phyloP scores from a whole-genome alignment of 164 flowering plant species.

The Vitis riparia region DNA sequence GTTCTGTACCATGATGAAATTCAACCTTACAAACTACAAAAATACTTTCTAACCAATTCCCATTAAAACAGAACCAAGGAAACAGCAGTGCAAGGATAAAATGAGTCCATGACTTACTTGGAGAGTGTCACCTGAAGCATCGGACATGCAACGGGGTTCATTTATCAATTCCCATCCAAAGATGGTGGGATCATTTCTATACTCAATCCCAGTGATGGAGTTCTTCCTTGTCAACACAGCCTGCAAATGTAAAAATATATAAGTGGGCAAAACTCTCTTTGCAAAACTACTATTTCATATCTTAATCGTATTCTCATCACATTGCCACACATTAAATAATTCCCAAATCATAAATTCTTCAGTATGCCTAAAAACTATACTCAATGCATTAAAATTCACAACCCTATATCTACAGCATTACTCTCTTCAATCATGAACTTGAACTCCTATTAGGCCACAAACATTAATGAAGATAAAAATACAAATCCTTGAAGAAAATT shows the following conservation, averaged over 20 bases:
- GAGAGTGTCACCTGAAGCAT: constrained; percentile 91
- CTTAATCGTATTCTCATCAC: neutral
- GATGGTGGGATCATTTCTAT: constrained; percentile 90
- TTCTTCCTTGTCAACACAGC: constrained; percentile 80
- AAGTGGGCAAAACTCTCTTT: too few relatives aligned
- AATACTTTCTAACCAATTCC: too few relatives aligned
- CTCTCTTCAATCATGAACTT: neutral
- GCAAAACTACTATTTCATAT: constrained; percentile 1
- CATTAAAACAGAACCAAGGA: neutral
- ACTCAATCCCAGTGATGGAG: constrained; percentile 78
- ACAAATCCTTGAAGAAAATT: neutral
- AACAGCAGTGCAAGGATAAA: neutral
- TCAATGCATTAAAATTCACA: neutral
- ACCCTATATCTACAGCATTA: neutral
- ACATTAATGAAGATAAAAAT: neutral
- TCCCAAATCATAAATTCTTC: neutral
- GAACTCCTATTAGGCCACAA: neutral
- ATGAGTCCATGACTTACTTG: constrained; percentile 54
- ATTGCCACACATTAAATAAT: neutral
- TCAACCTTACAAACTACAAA: too few relatives aligned
- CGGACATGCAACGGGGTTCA: constrained; percentile 95
- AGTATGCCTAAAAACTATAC: neutral
- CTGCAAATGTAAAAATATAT: constrained; percentile 40
- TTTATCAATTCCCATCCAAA: constrained; percentile 97
- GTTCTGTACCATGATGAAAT: too few relatives aligned